Conservation (phyloP, 2,329 filamentous ascomycete species). For the Colletotrichum camelliae region DNA sequence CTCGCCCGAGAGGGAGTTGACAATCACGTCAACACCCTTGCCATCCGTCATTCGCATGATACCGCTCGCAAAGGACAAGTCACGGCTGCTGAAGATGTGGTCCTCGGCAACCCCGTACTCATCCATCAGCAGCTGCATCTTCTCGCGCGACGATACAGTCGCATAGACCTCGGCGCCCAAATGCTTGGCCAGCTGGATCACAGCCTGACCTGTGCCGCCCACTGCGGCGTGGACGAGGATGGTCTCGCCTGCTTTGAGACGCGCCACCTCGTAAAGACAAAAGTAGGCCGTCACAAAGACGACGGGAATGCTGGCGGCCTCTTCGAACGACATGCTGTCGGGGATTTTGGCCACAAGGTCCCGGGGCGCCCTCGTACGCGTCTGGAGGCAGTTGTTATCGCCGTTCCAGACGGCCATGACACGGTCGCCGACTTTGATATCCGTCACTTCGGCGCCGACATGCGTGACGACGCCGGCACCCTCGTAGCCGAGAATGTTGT, state of each 20-base stretch:
- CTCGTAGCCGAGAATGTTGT: conserved; percentile 30
- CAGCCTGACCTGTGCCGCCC: conserved; percentile 31
- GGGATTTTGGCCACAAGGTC: conserved; percentile 31
- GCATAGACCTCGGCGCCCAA: conserved; percentile 36
- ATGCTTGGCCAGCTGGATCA: conserved; percentile 29
- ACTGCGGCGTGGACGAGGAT: conserved; percentile 33
- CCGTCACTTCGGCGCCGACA: conserved; percentile 22
- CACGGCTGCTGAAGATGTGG: conserved; percentile 35
- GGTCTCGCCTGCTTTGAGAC: conserved; percentile 26
- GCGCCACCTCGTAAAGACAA: conserved; percentile 33
- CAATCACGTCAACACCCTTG: conserved; percentile 33
- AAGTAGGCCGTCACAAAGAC: conserved; percentile 38
- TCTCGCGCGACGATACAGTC: conserved; percentile 36
- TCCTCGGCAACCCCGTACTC: conserved; percentile 27
- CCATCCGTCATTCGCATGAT: conserved; percentile 27
- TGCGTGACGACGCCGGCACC: conserved; percentile 25
- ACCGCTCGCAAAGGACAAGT: conserved; percentile 31
- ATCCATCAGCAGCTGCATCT: conserved; percentile 30
- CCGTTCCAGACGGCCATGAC: background rate
- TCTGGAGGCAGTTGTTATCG: background rate
- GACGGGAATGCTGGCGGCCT: conserved; percentile 37
- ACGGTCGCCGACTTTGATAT: conserved; percentile 11
- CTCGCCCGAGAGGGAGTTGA: conserved; percentile 43
- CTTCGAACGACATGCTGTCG: conserved; percentile 35
- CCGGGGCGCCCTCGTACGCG: background rate